A percentile compares a stretch with the other conserved stretches of the same genome.
phyloP scores from a whole-genome alignment of 148 eudicot genomes.

The Dysphania ambrosioides region DNA sequence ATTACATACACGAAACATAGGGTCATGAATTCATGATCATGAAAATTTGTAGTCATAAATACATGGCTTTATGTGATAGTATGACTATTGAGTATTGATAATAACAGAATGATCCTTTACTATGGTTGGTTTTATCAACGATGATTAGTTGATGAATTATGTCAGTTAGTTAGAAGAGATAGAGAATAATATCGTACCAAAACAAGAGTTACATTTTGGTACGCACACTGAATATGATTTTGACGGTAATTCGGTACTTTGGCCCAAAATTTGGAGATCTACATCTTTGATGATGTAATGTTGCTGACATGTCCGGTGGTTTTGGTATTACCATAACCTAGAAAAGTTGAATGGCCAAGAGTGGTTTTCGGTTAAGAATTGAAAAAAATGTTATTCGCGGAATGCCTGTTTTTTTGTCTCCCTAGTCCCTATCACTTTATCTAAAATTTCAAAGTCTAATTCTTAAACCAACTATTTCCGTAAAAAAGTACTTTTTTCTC shows the following conservation, averaged over 20 bases:
- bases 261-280: conserved; percentile 3
- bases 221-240: background rate
- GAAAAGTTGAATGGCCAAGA: background rate
- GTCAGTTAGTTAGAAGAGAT: background rate
- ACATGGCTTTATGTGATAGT: no score
- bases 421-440: no score
- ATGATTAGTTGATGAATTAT: background rate
- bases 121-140: background rate
- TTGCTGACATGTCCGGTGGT: no score
- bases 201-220: no score
- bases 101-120: no score
- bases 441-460: no score
- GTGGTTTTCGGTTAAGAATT: background rate
- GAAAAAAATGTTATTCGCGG: background rate
- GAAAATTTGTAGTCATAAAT: no score
- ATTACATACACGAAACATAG: no score
- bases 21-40: no score
- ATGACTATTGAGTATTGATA: no score
- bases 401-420: background rate
- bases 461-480: no score
- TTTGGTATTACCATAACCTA: background rate
- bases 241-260: background rate
- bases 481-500: no score
- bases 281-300: conserved; percentile 9
- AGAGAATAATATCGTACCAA: background rate